Conservation (phyloP, 2,329 filamentous ascomycete genomes). For the Colletotrichum sp. region DNA sequence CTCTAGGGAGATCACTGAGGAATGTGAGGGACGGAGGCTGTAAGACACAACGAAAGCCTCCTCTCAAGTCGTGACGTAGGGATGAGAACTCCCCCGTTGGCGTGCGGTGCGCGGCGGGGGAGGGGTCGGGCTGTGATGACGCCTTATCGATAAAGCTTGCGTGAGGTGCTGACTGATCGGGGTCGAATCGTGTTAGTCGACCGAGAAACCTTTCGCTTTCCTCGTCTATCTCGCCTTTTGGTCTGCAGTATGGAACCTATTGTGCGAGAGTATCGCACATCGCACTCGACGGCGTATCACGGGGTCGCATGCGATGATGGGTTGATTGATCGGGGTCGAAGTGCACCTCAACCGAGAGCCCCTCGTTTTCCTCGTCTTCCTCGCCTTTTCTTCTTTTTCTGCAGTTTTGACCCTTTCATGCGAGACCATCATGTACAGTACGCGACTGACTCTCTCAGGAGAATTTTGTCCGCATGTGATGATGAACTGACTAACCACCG, state of each 20-base stretch:
- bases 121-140: background rate
- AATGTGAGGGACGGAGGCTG: background rate
- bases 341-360: background rate
- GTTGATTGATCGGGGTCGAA: background rate
- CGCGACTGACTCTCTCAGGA: background rate
- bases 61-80: background rate
- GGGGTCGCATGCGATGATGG: background rate
- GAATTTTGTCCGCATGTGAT: background rate
- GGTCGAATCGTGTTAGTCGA: background rate
- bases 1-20: background rate
- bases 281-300: background rate
- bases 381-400: background rate
- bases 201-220: background rate
- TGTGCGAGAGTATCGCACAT: background rate
- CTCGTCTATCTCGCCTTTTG: background rate
- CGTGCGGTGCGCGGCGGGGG: background rate
- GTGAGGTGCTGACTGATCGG: conserved; percentile 4
- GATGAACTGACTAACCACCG: background rate
- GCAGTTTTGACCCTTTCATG: background rate
- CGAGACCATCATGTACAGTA: background rate
- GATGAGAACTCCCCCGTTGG: background rate
- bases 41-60: background rate
- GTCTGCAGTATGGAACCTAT: background rate
- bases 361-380: background rate
- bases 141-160: conserved; percentile 20